Base-by-base conservation (phyloP, 2,329 filamentous ascomycete genomes). In the Epichloe sp. region DNA sequence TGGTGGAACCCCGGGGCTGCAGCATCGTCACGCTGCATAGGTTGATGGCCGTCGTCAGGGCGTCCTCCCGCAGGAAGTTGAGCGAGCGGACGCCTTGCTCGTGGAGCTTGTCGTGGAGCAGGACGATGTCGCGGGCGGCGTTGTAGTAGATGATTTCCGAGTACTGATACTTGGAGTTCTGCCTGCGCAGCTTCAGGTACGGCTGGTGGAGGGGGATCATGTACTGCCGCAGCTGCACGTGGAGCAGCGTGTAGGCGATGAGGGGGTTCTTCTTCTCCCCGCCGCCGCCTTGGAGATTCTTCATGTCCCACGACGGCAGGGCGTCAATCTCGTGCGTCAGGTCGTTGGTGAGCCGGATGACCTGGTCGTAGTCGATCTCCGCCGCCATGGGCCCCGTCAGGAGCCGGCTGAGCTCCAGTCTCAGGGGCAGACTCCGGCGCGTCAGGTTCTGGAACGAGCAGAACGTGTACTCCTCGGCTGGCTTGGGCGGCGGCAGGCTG, bases 71-170 rank as follows among this genome's bases (percentile, higher is more conserved):
- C 41, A 82, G 62, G 57, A 81, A 80, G 63, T 80, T 80, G 51
- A 82, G 68, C 12, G 75, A 74, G 38, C 78, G 73, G 49, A 81
- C 71, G 26, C 77, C 77, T 58, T 77, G 77, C 55, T 80, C 74
- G 52, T 75, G 76, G 35, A 82, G 71, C 57, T 77, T 77, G 60
- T 81, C 77, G 60, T 80, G 76, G 54, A 82, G 69, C n/a, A 81
- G 67, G 1, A 82, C 76, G 57, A 82, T 77, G 55, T 82, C 78
- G 36, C 78, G 71, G 1, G 78, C 78, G 0, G 78, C 77, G 51
- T 78, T 80, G 64, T 81, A 81, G 68, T 80, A 82, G 46, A 81
- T 75, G 52, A 80, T 78, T 56, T 82, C 78, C 1, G 78, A 80
- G 58, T 78, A 77, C 57, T 81, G 78, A 59, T 80, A 81, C 56